Percentiles rank a stretch among this genome's conserved stretches.
Conservation (phyloP, 139 green algal species). For the Tetraselmis chui region DNA sequence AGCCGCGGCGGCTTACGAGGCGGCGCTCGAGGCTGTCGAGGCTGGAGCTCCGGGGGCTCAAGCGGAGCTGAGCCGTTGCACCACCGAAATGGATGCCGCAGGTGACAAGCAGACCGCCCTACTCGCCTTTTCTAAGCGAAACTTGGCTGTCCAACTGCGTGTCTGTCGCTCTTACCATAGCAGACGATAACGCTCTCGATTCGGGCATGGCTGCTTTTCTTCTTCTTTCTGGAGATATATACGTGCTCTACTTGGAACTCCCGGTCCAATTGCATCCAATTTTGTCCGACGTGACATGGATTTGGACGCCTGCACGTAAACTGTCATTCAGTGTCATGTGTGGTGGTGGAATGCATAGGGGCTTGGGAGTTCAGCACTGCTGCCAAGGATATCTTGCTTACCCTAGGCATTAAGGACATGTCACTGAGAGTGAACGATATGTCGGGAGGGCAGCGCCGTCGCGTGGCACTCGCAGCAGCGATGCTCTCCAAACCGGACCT, state of each 20-base stretch:
- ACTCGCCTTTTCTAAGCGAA: too few relatives aligned
- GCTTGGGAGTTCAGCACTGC: background rate
- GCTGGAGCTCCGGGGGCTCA: background rate
- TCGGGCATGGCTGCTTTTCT: too few relatives aligned
- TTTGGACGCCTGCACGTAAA: too few relatives aligned
- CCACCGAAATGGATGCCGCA: background rate
- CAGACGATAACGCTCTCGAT: too few relatives aligned
- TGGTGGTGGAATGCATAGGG: background rate
- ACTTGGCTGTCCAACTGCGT: too few relatives aligned
- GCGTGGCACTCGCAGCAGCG: slow-evolving; percentile 59
- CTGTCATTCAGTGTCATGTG: too few relatives aligned
- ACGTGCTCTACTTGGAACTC: too few relatives aligned
- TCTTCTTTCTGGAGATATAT: too few relatives aligned
- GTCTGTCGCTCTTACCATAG: too few relatives aligned
- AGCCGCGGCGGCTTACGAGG: background rate
- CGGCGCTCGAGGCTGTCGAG: background rate
- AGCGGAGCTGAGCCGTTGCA: background rate
- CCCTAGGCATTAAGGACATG: background rate
- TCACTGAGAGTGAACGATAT: slow-evolving; percentile 15
- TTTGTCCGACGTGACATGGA: too few relatives aligned
- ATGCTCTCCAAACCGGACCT: slow-evolving; percentile 66
- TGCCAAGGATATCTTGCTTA: background rate
- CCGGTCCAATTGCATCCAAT: too few relatives aligned
- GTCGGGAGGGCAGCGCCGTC: slow-evolving; percentile 57
- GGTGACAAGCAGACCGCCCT: too few relatives aligned